Evolutionary conservation across 257 asterid genomes (phyloP), one percentile per base, ranked within the genome.

Genomic region (Przewalskia tangutica): DNA sequence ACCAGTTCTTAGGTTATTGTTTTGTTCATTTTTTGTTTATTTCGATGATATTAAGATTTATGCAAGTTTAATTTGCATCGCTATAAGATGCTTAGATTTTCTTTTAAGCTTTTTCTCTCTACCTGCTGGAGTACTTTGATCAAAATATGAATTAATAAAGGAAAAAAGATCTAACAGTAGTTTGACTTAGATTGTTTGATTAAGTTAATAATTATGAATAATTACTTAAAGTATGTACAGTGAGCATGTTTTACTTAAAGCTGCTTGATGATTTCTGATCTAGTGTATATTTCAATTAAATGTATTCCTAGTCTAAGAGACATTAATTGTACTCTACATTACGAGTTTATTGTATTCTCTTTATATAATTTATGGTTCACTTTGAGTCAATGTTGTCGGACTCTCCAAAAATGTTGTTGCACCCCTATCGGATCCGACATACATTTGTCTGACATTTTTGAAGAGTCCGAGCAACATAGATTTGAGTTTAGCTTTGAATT

Each of bases 121-220:
- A 27, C 32, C 42, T 44, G 11, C 38, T 71, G 1, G 58, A 71
- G 20, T 8, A 59, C 32, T 27, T 0, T 18, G 6, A 71, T 46
- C 78, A 71, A 71, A 71, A 11, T 71, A 11, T 8, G 40, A 23
- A 13, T 13, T 20, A 27, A 27, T 27, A 18, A 9, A 56, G 14
- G 4, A 73, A 73, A 23, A 32, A 73, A 50, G 62, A 73, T 73
- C 79, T 73, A 6, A 13, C 20, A 48, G 38, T 73, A 48, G 20
- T 73, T 73, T 73, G 60, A 27, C 60, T 73, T 73, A 7, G 79
- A 73, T 73, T 73, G 60, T 73, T 73, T 48, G 44, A 48, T 73
- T 23, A 73, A 73, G 60, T 12, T 7, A 12, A 73, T 50, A 62
- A 23, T 48, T 73, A 73, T 73, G 46, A 13, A 4, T 50, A 23